These are phyloP conservation scores for Neoascochyta sp. DNA, from an alignment of 2,329 filamentous ascomycete species.

Conservation along the genomic window DNA sequence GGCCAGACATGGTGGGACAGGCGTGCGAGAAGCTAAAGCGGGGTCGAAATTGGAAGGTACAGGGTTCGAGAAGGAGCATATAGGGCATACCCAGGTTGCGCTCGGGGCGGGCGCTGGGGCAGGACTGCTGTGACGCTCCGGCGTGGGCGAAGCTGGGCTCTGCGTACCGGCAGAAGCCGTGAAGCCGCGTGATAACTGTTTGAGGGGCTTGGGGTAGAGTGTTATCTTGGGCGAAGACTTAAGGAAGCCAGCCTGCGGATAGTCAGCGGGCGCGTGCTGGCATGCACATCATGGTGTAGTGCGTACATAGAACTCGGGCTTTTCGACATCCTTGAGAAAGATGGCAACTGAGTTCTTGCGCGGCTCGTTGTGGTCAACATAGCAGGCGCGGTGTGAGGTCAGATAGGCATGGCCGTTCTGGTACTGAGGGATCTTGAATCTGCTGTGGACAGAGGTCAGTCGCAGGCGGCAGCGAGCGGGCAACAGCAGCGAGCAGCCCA, in stretches of 20 bases:
- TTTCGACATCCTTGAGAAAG: constrained; percentile 86
- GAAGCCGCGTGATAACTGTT: constrained; percentile 56
- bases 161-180: constrained; percentile 42
- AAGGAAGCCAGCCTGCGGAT: constrained; percentile 72
- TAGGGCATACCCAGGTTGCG: constrained; percentile 92
- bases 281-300: no score
- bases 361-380: constrained; percentile 84
- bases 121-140: constrained; percentile 36
- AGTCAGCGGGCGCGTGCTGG: constrained; percentile 11
- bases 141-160: constrained; percentile 26
- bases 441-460: constrained; percentile 52
- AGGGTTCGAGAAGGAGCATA: constrained; percentile 91
- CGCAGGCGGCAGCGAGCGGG: constrained; percentile 6
- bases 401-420: constrained; percentile 96
- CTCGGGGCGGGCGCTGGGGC: constrained; percentile 50
- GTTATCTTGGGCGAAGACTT: constrained; percentile 95
- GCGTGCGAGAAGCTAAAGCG: constrained; percentile 71
- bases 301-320: constrained; percentile 64
- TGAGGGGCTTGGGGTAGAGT: constrained; percentile 74
- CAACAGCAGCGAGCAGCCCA: constrained; percentile 14
- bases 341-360: constrained; percentile 79
- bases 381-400: constrained; percentile 92
- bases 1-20: constrained; percentile 79
- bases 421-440: constrained; percentile 89
- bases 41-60: constrained; percentile 93